Evolutionary conservation across 805 yeast genomes (phyloP).

Genomic region (Ogataea wickerhamii): DNA sequence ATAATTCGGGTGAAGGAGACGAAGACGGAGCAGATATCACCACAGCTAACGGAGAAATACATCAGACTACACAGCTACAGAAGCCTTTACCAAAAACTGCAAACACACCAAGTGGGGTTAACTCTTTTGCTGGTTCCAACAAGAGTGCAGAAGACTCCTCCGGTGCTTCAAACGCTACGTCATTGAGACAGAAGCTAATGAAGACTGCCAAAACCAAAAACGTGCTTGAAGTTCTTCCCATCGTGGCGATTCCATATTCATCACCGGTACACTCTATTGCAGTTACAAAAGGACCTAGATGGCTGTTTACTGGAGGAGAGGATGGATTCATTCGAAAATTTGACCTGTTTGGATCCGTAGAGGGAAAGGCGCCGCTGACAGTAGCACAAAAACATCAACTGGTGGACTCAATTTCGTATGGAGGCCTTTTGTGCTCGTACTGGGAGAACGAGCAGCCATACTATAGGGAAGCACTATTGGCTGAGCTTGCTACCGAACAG

Average conservation of each 20-base stretch:
- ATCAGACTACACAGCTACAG: neutral
- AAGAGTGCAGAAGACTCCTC: neutral
- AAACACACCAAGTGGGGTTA: neutral
- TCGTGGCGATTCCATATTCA: conserved; percentile 83
- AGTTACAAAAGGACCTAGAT: conserved; percentile 73
- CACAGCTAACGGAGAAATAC: neutral
- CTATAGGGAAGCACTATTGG: conserved; percentile 36
- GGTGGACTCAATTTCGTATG: conserved; percentile 79
- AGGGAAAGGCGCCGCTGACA: conserved; percentile 82
- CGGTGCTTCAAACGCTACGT: conserved; percentile 1
- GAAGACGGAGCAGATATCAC: conserved; percentile 5
- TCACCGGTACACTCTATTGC: conserved; percentile 75
- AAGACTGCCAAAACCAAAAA: conserved; percentile 49
- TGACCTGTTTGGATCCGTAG: conserved; percentile 80
- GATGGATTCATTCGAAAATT: conserved; percentile 92
- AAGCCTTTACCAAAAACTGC: neutral
- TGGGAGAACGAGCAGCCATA: conserved; percentile 97
- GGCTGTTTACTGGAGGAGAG: conserved; percentile 91
- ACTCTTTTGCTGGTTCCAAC: too few relatives aligned
- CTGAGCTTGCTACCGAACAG: conserved; percentile 20
- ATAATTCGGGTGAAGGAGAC: conserved; percentile 8
- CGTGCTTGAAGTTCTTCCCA: conserved; percentile 70
- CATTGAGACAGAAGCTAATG: conserved; percentile 25
- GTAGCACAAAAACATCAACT: conserved; percentile 87
- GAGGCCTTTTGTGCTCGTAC: conserved; percentile 77